Base-by-base conservation (phyloP, 306 rosid species). In the Trifolium fragiferum region DNA sequence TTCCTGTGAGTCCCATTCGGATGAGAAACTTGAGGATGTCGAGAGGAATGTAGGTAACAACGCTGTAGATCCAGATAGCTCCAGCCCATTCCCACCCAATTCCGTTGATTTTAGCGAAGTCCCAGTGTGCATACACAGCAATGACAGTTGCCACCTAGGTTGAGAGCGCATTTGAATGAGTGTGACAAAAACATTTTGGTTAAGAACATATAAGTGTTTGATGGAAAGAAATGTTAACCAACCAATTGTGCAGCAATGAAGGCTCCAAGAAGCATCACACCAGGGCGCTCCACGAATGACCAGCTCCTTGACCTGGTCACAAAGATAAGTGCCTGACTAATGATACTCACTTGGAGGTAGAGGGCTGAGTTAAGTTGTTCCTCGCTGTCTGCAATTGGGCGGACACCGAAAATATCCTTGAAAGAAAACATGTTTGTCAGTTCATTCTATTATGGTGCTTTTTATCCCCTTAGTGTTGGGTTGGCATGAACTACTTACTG, bases 41-140 rank as follows among this genome's bases (percentile, higher is more conserved):
- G 8, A 92, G 96, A 61, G 97, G 97, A 81, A 92, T 44, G 65
- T 92, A 92, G 11, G 96, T 92, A 23, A 92, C 4, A 47, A 92
- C 2, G 49, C 91, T 92, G 82, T 51, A 92, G 68, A 88, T 1
- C 97, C 97, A 92, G 59, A 92, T 92, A 14, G 23, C 89, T 63
- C 93, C 97, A n/a, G 96, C 93, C 97, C 97, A 92, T 54, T 72
- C 66, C 97, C 97, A 92, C 0, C 96, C 97, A 58, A 92, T 16
- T 68, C 97, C 97, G 1, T 78, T 8, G 79, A 90, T 86, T 79
- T 80, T 82, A 10, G 96, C 96, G 13, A 92, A 92, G 33, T 76
- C 86, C 97, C 97, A 89, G 11, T 73, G 66, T 41, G 89, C 76
- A 41, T 89, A 92, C 68, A 89, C 93, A 51, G 97, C 96, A 68